Base-by-base conservation (phyloP, 768 basidiomycete species). In the Lactarius trivialis region DNA sequence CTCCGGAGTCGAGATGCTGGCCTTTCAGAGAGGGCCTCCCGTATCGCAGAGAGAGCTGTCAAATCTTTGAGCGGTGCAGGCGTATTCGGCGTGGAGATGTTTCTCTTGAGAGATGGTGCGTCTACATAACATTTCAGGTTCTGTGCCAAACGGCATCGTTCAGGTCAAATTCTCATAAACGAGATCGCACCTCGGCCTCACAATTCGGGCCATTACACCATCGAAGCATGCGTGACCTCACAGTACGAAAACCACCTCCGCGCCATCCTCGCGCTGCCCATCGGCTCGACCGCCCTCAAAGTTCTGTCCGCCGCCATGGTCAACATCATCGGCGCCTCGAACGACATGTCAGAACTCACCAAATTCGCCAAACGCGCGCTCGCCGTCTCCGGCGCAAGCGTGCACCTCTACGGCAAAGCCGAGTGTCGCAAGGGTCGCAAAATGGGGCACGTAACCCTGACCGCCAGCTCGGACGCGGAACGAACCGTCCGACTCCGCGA, bases 181-280 rank as follows among this genome's bases (percentile, higher is more conserved):
- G 97, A 99, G 76, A 96, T 99, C 64, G 97, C 97, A 0, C 97
- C 97, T 14, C 84, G 97, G 19, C 96, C 97, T 1, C 97, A 99
- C 73, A 99, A 98, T 76, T 98, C 95, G 9, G 97, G 96, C 0
- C 97, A 99, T 73, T 96, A 98, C 74, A 97, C 95, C 32, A 98
- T 98, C 70, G 97, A 98, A 76, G 94, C 96, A 0, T 98, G 94
- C 73, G 81, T 92, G 68, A 91, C 93, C 2, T 98, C 96, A 2
- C 97, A 98, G 75, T 99, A 91, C 75, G 93, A 93, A 73, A 97
- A 98, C 68, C 97, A 98, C 73, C 86, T 98, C 55, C 92, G 94
- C 37, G 91, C 94, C 21, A 95, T 99, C 73, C 85, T 98, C 15
- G 82, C 81, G 39, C 81, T 98, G 6, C 94, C 95, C 8, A 81